These are phyloP conservation scores for Echeveria elegans DNA, from an alignment of 164 flowering plant species.

Conservation along the genomic window DNA sequence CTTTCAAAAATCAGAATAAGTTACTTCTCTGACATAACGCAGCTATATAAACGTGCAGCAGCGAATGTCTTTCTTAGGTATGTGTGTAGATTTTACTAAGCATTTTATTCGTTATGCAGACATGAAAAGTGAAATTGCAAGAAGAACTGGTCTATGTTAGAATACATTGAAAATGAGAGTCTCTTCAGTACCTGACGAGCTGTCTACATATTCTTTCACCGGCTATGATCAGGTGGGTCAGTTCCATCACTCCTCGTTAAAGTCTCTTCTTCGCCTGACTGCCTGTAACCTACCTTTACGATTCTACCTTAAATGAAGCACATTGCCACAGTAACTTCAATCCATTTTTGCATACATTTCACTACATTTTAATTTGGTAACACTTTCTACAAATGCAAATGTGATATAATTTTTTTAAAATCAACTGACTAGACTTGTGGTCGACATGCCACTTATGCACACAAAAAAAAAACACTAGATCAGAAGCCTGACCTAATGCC, in stretches of 20 bases:
- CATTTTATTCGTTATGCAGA: not conserved
- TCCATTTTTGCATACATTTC: not conserved
- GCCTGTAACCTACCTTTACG: too few relatives aligned
- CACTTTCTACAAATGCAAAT: not conserved
- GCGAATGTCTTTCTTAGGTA: not conserved
- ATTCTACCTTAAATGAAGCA: too few relatives aligned
- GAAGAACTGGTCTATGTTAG: not conserved
- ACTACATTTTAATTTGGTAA: too few relatives aligned
- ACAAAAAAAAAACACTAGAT: not conserved
- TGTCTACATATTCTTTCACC: not conserved
- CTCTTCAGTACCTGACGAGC: not conserved
- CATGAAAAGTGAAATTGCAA: too few relatives aligned
- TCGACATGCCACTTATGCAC: not conserved
- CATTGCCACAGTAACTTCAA: not conserved
- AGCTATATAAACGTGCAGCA: not conserved
- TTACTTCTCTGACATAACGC: too few relatives aligned
- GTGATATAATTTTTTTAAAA: not conserved
- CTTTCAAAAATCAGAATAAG: too few relatives aligned
- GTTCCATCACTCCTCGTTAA: not conserved
- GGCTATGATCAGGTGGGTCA: conserved; percentile 7
- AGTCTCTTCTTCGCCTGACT: too few relatives aligned
- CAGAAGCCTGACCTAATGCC: not conserved
- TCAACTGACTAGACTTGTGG: not conserved
- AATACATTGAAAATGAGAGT: not conserved
- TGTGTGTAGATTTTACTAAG: not conserved